These are phyloP conservation scores for Biscogniauxia mediterranea DNA, from an alignment of 2,329 filamentous ascomycete species.

Conservation along the genomic window DNA sequence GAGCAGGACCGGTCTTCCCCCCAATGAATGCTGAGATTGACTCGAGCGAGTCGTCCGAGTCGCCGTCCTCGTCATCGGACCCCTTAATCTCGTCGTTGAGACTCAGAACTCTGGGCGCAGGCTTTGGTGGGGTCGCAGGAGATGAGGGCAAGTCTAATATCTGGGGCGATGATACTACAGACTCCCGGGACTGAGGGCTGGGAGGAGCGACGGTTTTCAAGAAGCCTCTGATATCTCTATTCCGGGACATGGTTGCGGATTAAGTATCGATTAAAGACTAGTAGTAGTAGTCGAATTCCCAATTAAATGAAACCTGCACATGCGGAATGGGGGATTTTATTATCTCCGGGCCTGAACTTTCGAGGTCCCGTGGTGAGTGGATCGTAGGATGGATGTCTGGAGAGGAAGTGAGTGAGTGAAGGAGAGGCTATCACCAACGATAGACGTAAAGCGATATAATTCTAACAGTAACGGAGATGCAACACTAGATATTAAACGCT, in stretches of 20 bases:
- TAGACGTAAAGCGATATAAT: neutral
- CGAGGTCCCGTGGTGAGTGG: neutral
- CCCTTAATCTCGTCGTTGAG: slow-evolving; percentile 62
- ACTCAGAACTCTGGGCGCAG: slow-evolving; percentile 32
- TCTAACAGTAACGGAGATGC: neutral
- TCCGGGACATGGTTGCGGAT: slow-evolving; percentile 20
- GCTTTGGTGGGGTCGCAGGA: slow-evolving; percentile 28
- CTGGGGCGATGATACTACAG: slow-evolving; percentile 14
- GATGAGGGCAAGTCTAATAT: slow-evolving; percentile 25
- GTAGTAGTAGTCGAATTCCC: neutral
- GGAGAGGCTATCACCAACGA: neutral
- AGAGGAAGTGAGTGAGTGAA: neutral
- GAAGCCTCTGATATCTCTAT: slow-evolving; percentile 33
- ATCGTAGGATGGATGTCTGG: neutral
- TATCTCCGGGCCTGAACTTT: neutral
- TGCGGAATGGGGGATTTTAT: neutral
- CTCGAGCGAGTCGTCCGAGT: slow-evolving; percentile 54
- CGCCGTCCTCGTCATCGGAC: slow-evolving; percentile 70
- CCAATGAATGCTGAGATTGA: slow-evolving; percentile 52
- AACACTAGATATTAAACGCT: neutral
- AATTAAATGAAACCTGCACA: neutral
- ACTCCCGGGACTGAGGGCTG: slow-evolving; percentile 14
- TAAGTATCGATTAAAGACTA: neutral
- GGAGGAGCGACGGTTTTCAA: slow-evolving; percentile 21
- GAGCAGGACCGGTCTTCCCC: slow-evolving; percentile 20